Base-by-base conservation (phyloP, 805 yeast genomes). In the Ogataea zsoltii region DNA sequence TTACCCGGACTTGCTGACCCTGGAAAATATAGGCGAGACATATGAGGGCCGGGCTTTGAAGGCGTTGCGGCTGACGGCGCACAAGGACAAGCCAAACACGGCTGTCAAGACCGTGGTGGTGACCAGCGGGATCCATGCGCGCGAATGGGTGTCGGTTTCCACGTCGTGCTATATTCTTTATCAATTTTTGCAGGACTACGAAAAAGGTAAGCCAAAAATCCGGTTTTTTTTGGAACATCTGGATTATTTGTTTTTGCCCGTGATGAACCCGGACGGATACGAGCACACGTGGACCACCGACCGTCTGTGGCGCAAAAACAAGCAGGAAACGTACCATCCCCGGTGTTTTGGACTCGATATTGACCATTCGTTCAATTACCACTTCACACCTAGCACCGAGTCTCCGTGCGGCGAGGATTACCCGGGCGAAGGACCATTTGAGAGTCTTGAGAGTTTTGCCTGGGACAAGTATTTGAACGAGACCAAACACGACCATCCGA, bases 221-320 rank as follows among this genome's bases (percentile, higher is more conserved):
- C 69, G 70, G 4, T 65, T 63, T 26, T 80, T 70, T 48, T 64
- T 88, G 48, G 69, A 81, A 37, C 67, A 79, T 36, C 63, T 88
- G 46, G 92, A 88, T 57, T 85, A 86, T 55, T 62, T 87, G 28
- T 81, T 90, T 52, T 74, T 89, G 25, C 97, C 97, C 0, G 87
- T 88, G 11, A 77, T 83, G 64, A 90, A 90, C 59, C 96, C 96
- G 1, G 97, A 90, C 66, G 97, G 97, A 0, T 90, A 90, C 62
- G 87, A 73, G 12, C 85, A 85, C 62, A 74, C 95, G 2, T 90
- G 97, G 96, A 73, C 71, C 2, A 59, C 68, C 21, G 96, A 90
- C 61, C 70, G 97, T 45, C 68, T 90, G 48, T 90, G 97, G 97
- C 71, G 94, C 37, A 90, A 90, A 59, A 90, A 88, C 65, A 74